Evolutionary conservation across 2,329 filamentous ascomycete genomes (phyloP).

Genomic region (Hymenoscyphus repandus): DNA sequence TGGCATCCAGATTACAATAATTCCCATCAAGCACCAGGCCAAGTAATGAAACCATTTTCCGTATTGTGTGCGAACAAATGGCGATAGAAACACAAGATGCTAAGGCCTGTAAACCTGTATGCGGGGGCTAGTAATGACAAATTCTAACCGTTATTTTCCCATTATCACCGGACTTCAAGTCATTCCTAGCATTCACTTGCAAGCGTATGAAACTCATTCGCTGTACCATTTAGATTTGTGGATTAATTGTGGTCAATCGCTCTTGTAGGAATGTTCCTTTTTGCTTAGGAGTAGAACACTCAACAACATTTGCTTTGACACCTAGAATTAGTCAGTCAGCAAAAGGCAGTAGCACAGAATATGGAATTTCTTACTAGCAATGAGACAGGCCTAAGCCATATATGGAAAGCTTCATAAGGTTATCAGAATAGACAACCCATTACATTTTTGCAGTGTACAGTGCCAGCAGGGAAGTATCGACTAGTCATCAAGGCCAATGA

Average conservation of each 20-base stretch:
- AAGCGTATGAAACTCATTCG: constrained; percentile 1
- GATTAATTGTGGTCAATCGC: background rate
- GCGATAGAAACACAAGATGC: constrained; percentile 9
- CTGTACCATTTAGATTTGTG: background rate
- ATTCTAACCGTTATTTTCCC: background rate
- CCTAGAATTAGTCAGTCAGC: background rate
- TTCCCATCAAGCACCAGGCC: constrained; percentile 3
- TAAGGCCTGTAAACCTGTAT: constrained; percentile 8
- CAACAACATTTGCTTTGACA: background rate
- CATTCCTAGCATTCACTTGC: background rate
- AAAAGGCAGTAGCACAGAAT: background rate
- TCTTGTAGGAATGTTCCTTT: background rate
- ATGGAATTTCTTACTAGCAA: background rate
- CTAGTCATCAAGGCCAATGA: constrained; percentile 3
- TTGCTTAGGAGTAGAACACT: background rate
- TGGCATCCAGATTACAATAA: constrained; percentile 3
- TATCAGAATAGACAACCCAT: background rate
- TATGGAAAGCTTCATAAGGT: background rate
- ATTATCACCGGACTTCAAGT: background rate
- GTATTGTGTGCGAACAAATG: background rate
- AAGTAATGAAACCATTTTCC: background rate
- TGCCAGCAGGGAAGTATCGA: constrained; percentile 8
- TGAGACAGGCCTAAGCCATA: constrained; percentile 1
- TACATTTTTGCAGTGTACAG: background rate
- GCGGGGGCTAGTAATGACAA: constrained; percentile 1